Conservation (phyloP, 352 stramenopile genomes). For the Globisporangium nodosum region DNA sequence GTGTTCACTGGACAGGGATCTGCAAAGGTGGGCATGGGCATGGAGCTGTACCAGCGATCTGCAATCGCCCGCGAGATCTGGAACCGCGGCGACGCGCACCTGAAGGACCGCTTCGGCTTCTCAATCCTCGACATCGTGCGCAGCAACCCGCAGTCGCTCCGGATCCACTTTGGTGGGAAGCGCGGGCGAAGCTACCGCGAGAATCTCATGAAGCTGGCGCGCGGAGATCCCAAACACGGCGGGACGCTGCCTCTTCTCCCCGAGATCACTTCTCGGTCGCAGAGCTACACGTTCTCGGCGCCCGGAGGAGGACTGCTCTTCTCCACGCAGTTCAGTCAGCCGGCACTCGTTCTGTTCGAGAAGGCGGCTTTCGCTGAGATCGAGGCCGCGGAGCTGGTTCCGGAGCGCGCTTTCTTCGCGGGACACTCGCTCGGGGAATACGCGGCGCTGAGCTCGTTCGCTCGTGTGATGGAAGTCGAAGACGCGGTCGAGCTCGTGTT, state of each 20-base stretch:
- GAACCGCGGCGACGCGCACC: conserved; percentile 69
- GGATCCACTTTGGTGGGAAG: conserved; percentile 83
- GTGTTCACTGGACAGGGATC: conserved; percentile 87
- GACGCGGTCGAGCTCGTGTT: conserved; percentile 83
- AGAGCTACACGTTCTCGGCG: conserved; percentile 80
- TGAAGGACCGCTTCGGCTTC: conserved; percentile 77
- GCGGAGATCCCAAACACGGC: conserved; percentile 52
- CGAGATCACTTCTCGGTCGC: conserved; percentile 73
- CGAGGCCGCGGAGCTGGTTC: conserved; percentile 58
- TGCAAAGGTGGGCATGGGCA: conserved; percentile 80
- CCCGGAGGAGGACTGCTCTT: conserved; percentile 77
- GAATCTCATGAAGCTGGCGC: conserved; percentile 80
- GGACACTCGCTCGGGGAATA: conserved; percentile 89
- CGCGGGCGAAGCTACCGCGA: conserved; percentile 74
- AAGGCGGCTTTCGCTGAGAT: conserved; percentile 78
- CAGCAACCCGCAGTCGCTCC: conserved; percentile 79
- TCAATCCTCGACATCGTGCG: conserved; percentile 87
- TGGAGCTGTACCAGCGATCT: conserved; percentile 83
- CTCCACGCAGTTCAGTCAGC: conserved; percentile 71
- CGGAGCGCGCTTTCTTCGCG: conserved; percentile 70
- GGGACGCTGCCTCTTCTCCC: conserved; percentile 59
- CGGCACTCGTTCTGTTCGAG: not conserved
- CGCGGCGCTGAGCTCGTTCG: conserved; percentile 74
- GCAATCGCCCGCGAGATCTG: conserved; percentile 67
- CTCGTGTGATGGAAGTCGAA: conserved; percentile 58